Base-by-base conservation (phyloP, 768 basidiomycete genomes). In the Boletus sp. region DNA sequence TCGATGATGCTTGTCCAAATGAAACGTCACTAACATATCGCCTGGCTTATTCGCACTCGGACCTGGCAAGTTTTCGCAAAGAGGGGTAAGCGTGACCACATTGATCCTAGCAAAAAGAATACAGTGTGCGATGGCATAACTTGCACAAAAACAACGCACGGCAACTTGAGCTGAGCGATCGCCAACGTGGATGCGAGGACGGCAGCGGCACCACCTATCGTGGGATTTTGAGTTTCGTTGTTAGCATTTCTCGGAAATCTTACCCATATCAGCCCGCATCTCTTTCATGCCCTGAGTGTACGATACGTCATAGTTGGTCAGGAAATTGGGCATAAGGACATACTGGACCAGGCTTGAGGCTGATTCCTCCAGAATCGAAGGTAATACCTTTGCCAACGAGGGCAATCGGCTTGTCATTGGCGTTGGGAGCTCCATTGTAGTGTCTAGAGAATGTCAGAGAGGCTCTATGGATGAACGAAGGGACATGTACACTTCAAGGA, bases 361-460 rank as follows among this genome's bases (percentile, higher is more conserved):
- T 89, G 71, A 93, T 93, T 62, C 91, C 91, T 78, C 92, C 92
- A 3, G 85, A 84, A 71, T 95, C 92, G 61, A 94, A 95, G 15
- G 92, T 93, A 67, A 94, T 86, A 58, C 92, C 92, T 69, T 94
- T 94, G 35, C 92, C 92, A 36, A 94, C 90, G 57, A 92, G 78
- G 3, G 84, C 87, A 14, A 91, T 76, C 4, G 90, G 91, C 52
- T 77, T 77, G 0, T 76, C 84, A 49, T 79, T 73, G 59, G 78
- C 75, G 54, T 78, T 72, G 3, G 80, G 67, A 1, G 83, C 86
- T n/a, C 91, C 91, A 33, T 86, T 86, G 80, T 95, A 95, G 72
- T 89, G 87, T 54, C 90, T 92, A 37, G 12, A 6, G 24, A 49
- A 45, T 14, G 41, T 52, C 55, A 57, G 15, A 53, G 1, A 30